Percentiles rank a stretch among this genome's conserved stretches.
These are phyloP conservation scores for Wickerhamiella nectarea DNA, from an alignment of 805 yeast species.

Conservation along the genomic window DNA sequence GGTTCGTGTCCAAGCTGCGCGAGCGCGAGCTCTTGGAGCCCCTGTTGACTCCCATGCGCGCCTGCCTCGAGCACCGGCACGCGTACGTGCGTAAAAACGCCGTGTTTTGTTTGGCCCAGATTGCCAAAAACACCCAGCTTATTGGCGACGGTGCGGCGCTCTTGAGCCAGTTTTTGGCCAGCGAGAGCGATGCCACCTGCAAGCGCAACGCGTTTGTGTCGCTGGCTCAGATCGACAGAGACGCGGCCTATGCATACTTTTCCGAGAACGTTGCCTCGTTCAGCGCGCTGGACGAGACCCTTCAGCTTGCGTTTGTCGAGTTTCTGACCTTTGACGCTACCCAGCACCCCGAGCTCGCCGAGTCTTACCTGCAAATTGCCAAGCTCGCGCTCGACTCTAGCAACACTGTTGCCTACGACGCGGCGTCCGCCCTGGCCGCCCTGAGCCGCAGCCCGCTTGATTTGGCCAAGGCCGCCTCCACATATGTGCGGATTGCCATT, in stretches of 20 bases:
- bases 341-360: constrained; percentile 46
- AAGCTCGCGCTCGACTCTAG: constrained; percentile 49
- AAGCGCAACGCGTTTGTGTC: constrained; percentile 91
- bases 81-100: constrained; percentile 98
- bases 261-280: constrained; percentile 52
- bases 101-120: constrained; percentile 74
- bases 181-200: constrained; percentile 86
- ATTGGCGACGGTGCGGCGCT: constrained; percentile 93
- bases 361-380: constrained; percentile 59
- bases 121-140: constrained; percentile 59
- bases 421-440: constrained; percentile 65
- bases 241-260: constrained; percentile 67
- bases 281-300: constrained; percentile 58
- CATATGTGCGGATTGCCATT: constrained; percentile 76
- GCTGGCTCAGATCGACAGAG: constrained; percentile 68
- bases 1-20: constrained; percentile 78
- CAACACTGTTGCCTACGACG: constrained; percentile 65
- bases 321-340: constrained; percentile 76
- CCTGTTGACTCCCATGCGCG: constrained; percentile 80
- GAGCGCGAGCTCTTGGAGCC: constrained; percentile 94
- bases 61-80: constrained; percentile 88
- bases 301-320: constrained; percentile 83
- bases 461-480: constrained; percentile 65
- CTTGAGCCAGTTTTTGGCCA: constrained; percentile 53
- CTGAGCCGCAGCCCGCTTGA: constrained; percentile 46